Conservation (phyloP, 192 early-diverging fungal species). For the Ambispora gerdemannii region DNA sequence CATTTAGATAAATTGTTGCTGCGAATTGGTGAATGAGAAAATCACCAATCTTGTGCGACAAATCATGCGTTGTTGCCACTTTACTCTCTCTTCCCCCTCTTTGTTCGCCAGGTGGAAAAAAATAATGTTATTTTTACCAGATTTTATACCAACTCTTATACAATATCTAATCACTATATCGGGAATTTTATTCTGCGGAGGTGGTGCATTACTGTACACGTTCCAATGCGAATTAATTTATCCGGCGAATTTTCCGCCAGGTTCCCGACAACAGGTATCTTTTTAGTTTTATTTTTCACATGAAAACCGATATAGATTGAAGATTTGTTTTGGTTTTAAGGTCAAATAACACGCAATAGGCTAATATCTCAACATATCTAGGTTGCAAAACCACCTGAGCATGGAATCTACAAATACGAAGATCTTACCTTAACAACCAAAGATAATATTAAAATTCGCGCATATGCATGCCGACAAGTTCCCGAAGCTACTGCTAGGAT, state of each 20-base stretch:
- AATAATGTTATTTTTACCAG: slow-evolving; percentile 22
- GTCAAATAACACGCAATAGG: neutral
- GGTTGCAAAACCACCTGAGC: slow-evolving; percentile 70
- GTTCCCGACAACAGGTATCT: slow-evolving; percentile 48
- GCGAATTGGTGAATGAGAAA: too few species aligned
- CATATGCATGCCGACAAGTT: slow-evolving; percentile 69
- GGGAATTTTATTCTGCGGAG: slow-evolving; percentile 33
- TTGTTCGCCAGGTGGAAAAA: too few species aligned
- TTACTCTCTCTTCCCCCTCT: too few species aligned
- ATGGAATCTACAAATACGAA: slow-evolving; percentile 54
- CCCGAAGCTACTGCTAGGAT: slow-evolving; percentile 52
- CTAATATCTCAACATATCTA: slow-evolving; percentile 25
- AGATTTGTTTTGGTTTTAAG: neutral
- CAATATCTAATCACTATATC: slow-evolving; percentile 4
- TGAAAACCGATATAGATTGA: neutral
- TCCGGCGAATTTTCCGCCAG: slow-evolving; percentile 59
- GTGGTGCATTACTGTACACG: slow-evolving; percentile 55
- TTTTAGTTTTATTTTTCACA: neutral
- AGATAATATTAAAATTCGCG: slow-evolving; percentile 77
- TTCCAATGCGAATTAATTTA: slow-evolving; percentile 81
- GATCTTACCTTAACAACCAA: slow-evolving; percentile 70
- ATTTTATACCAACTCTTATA: slow-evolving; percentile 8
- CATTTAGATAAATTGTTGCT: too few species aligned
- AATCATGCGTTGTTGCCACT: too few species aligned
- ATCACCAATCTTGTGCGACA: too few species aligned